These are phyloP conservation scores for Podosphaera xanthii DNA, from an alignment of 2,329 filamentous ascomycete species.

Conservation along the genomic window DNA sequence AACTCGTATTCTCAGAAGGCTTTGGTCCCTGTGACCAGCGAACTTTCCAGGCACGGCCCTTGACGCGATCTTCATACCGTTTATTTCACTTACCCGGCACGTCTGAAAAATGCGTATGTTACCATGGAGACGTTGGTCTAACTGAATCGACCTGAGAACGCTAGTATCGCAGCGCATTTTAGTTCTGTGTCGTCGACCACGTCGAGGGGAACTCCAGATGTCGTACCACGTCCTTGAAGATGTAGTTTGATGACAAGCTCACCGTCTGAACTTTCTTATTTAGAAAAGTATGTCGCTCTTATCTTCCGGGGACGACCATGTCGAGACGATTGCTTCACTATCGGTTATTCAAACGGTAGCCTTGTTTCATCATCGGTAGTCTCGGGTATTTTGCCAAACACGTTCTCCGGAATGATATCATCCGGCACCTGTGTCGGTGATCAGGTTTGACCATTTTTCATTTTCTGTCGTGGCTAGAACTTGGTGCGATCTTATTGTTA, in stretches of 20 bases:
- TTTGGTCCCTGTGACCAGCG: no score
- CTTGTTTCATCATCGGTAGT: not conserved
- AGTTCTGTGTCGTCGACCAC: not conserved
- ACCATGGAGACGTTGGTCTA: not conserved
- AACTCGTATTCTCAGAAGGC: no score
- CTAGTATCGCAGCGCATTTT: not conserved
- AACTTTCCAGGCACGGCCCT: no score
- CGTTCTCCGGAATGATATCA: not conserved
- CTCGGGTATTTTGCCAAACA: not conserved
- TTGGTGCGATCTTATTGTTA: not conserved
- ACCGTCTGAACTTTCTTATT: not conserved
- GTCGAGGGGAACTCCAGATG: constrained; percentile 1
- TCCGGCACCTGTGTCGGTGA: not conserved
- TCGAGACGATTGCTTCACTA: not conserved
- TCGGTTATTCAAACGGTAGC: not conserved
- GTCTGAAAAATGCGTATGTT: not conserved
- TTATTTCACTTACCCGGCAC: not conserved
- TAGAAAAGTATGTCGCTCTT: not conserved
- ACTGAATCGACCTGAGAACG: not conserved
- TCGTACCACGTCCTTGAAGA: not conserved
- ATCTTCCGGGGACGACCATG: not conserved
- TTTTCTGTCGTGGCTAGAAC: not conserved
- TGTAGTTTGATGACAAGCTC: not conserved
- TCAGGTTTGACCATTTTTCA: not conserved
- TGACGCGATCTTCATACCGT: not conserved